Evolutionary conservation across 2,329 filamentous ascomycete species (phyloP).

Genomic region (Zymoseptoria tritici): DNA sequence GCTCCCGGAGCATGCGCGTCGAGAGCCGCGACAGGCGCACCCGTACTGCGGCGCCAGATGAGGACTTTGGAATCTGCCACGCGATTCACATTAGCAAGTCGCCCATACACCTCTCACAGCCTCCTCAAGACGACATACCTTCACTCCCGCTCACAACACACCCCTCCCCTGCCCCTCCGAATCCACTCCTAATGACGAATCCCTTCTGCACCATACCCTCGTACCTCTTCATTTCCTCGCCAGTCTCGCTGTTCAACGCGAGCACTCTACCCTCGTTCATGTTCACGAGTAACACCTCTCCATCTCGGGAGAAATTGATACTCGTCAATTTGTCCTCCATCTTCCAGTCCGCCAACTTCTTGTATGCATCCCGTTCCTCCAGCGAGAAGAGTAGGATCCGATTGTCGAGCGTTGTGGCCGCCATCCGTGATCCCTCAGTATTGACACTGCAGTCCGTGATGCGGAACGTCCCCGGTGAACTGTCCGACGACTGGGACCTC

Average conservation of each 20-base stretch:
- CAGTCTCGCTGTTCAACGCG: slow-evolving; percentile 68
- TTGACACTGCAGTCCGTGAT: slow-evolving; percentile 83
- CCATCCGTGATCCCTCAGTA: slow-evolving; percentile 68
- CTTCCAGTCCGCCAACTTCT: slow-evolving; percentile 64
- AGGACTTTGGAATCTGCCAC: slow-evolving; percentile 59
- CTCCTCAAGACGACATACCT: slow-evolving; percentile 43
- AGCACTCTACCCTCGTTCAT: slow-evolving; percentile 69
- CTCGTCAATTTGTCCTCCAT: slow-evolving; percentile 66
- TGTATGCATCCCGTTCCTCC: slow-evolving; percentile 62
- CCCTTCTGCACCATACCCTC: slow-evolving; percentile 66
- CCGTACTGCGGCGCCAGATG: slow-evolving; percentile 86
- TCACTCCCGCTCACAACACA: slow-evolving; percentile 91
- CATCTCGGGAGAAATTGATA: slow-evolving; percentile 73
- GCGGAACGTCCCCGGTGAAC: slow-evolving; percentile 54
- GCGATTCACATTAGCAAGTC: not conserved
- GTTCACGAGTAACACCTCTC: slow-evolving; percentile 73
- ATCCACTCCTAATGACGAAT: slow-evolving; percentile 72
- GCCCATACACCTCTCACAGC: not conserved
- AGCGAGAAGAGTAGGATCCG: slow-evolving; percentile 65
- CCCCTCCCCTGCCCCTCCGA: slow-evolving; percentile 85
- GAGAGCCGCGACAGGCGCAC: slow-evolving; percentile 66
- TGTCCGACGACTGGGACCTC: slow-evolving; percentile 46
- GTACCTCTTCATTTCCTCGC: slow-evolving; percentile 65
- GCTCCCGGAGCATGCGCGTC: slow-evolving; percentile 65
- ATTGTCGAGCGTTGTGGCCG: slow-evolving; percentile 64